Base-by-base conservation (phyloP, 164 flowering plant genomes). In the Macadamia integrifolia region DNA sequence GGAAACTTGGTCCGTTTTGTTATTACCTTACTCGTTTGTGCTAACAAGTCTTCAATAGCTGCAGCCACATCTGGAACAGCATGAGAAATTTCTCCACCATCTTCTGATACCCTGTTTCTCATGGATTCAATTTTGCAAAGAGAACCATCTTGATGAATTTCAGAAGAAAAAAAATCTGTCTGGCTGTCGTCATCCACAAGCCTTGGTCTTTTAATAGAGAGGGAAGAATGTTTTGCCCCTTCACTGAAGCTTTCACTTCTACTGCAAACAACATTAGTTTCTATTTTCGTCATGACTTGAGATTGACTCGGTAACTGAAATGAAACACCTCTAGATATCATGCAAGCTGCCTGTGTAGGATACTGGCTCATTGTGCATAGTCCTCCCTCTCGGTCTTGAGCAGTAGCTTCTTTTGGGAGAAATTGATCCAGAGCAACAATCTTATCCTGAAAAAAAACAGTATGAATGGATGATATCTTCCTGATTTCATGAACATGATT, bases 1-100 rank as follows among this genome's bases (percentile, higher is more conserved):
- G 23, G 23, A 23, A 23, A 23, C 23, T 23, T 23, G 44, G 32
- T 63, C n/a, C 1, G 35, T 42, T 31, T 11, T 3, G 28, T 55
- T 60, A 66, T 40, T 74, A 94, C 98, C 96, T 90, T 92, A 73
- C 84, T 87, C 15, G 97, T 87, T 71, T 90, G 86, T 83, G 85
- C 99, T 70, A 92, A 74, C 75, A 90, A 77, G 75, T 87, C 98
- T 74, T 94, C 99, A 71, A 94, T 94, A 31, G 88, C 92, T 68
- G 92, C 78, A 69, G 97, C 97, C 40, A 92, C 95, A 86, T 94
- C 97, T 71, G 96, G 88, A 79, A 81, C 82, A 59, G 62, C 71
- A 71, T 69, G 76, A 69, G 82, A 71, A 76, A 18, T 74, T 65
- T 78, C 83, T 18, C 15, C 71, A 58, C 48, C 11, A 75, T 71